Conservation (phyloP, 495 filamentous ascomycete genomes). For the Pseudoneurospora amorphoporcata region DNA sequence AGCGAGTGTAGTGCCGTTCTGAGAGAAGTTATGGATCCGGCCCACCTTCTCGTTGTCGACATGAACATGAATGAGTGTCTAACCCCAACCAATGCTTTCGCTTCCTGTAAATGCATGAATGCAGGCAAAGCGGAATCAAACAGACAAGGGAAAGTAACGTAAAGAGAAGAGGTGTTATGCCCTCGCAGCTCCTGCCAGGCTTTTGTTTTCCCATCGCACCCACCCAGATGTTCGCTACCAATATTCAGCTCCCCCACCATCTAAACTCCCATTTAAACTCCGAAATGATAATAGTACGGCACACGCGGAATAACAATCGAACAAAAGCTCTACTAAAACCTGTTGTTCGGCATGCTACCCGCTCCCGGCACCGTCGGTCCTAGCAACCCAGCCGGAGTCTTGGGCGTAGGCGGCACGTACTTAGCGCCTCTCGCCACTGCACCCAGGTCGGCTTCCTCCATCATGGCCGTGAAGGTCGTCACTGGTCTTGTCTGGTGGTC, state of each 20-base stretch:
- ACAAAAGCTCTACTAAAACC: not conserved
- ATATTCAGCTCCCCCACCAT: not conserved
- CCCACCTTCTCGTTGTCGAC: not conserved
- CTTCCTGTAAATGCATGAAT: not conserved
- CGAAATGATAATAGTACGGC: not conserved
- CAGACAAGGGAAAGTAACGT: not conserved
- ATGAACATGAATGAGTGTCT: not conserved
- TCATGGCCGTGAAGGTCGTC: constrained; percentile 58
- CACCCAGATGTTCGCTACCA: not conserved
- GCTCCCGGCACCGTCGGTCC: not conserved
- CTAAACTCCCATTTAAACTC: not conserved
- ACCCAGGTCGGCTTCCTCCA: constrained; percentile 41
- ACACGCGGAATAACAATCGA: not conserved
- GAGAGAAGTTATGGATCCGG: not conserved
- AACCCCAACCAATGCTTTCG: not conserved
- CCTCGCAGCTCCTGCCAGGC: not conserved
- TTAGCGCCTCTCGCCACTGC: constrained; percentile 37
- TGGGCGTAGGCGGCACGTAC: constrained; percentile 17
- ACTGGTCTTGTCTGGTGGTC: constrained; percentile 4
- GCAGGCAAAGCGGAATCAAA: not conserved
- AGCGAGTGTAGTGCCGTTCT: not conserved
- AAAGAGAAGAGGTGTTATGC: not conserved
- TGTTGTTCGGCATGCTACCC: not conserved
- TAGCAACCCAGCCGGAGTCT: not conserved
- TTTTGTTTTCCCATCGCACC: not conserved